Conservation (phyloP, 345 rosid species). For the Kandelia obovata region DNA sequence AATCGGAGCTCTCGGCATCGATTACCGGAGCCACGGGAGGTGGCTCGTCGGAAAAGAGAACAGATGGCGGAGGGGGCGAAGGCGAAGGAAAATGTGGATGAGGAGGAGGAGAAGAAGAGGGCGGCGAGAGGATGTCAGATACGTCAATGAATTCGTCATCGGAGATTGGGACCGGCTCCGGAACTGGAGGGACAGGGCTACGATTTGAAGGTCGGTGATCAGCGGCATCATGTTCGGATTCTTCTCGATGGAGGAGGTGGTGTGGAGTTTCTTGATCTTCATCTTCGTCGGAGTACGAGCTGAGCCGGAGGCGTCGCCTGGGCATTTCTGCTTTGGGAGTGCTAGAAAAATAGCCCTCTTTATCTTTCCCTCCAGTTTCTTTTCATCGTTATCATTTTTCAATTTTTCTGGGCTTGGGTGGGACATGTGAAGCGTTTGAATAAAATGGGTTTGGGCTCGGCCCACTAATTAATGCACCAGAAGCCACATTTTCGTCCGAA, state of each 20-base stretch:
- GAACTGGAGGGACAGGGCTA: conserved; percentile 17
- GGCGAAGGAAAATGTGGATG: background rate
- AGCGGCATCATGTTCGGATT: background rate
- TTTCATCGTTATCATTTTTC: too few relatives aligned
- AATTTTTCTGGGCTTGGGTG: too few relatives aligned
- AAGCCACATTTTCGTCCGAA: too few relatives aligned
- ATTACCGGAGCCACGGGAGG: conserved; percentile 10
- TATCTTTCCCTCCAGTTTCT: conserved; percentile 28
- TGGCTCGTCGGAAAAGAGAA: conserved; percentile 12
- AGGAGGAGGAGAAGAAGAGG: conserved; percentile 25
- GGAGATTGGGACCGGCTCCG: conserved; percentile 36
- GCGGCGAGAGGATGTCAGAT: conserved; percentile 40
- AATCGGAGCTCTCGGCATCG: conserved; percentile 22
- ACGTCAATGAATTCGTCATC: conserved; percentile 61
- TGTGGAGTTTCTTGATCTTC: conserved; percentile 28
- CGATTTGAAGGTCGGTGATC: conserved; percentile 22
- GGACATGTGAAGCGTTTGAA: too few relatives aligned
- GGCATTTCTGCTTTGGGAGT: conserved; percentile 30
- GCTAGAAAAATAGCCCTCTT: background rate
- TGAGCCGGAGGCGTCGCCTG: conserved; percentile 54
- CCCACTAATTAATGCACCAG: too few relatives aligned
- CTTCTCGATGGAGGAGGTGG: conserved; percentile 14
- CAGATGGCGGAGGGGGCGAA: background rate
- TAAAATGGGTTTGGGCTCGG: too few relatives aligned
- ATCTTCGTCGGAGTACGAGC: conserved; percentile 49